Evolutionary conservation across 1,284 basidiomycete genomes (phyloP).

Genomic region (Apiotrichum mycotoxinovorans): DNA sequence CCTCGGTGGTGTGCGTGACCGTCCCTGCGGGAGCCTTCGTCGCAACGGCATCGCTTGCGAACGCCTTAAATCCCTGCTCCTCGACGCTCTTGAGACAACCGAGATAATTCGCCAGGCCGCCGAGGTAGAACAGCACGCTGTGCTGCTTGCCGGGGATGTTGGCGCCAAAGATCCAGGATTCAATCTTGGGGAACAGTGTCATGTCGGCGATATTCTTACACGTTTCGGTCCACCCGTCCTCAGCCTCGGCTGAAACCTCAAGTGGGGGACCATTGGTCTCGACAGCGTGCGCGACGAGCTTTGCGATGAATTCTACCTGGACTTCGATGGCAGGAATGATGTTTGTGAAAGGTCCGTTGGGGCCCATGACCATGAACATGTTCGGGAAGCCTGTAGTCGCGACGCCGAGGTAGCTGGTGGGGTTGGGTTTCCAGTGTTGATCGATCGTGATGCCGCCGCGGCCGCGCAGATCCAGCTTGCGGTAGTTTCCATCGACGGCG

Average conservation of each 20-base stretch:
- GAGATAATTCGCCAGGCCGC: constrained; percentile 8
- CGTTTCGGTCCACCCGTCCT: constrained; percentile 9
- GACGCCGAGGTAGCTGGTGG: constrained; percentile 11
- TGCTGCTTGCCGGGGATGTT: constrained; percentile 16
- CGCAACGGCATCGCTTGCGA: not conserved
- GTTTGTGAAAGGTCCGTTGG: constrained; percentile 16
- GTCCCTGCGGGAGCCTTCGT: not conserved
- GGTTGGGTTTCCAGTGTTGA: constrained; percentile 8
- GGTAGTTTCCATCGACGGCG: constrained; percentile 15
- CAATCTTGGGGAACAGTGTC: constrained; percentile 10
- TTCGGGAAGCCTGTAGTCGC: constrained; percentile 12
- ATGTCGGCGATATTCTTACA: constrained; percentile 5
- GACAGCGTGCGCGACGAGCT: constrained; percentile 1
- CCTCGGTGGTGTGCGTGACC: not conserved
- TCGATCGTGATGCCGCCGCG: constrained; percentile 6
- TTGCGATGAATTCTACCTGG: constrained; percentile 13
- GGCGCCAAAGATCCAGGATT: constrained; percentile 18
- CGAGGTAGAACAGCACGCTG: constrained; percentile 16
- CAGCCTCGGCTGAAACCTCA: not conserved
- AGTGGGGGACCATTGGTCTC: not conserved
- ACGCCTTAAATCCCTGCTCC: constrained; percentile 1
- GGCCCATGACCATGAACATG: constrained; percentile 16
- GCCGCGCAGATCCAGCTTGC: constrained; percentile 10
- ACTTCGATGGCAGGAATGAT: constrained; percentile 13
- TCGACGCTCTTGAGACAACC: not conserved